These are phyloP conservation scores for Tolypocladium album DNA, from an alignment of 2,329 filamentous ascomycete species.

Conservation along the genomic window DNA sequence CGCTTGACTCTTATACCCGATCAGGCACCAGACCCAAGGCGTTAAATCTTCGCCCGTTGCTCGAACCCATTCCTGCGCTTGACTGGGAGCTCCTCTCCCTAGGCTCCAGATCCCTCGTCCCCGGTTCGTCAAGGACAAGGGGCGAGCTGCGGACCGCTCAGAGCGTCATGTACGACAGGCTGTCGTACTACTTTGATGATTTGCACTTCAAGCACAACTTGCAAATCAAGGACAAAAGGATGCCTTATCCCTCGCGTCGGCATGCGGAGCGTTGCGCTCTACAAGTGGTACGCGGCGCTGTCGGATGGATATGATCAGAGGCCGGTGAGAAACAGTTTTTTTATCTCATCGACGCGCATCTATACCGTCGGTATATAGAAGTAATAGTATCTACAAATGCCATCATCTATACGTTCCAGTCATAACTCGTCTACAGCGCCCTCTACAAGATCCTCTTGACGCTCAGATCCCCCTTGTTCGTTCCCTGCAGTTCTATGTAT, in stretches of 20 bases:
- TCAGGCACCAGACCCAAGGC: not conserved
- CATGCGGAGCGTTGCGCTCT: not conserved
- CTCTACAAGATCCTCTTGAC: slow-evolving; percentile 39
- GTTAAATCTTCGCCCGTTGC: not conserved
- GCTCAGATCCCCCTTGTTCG: slow-evolving; percentile 33
- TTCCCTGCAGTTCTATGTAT: slow-evolving; percentile 37
- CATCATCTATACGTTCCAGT: not conserved
- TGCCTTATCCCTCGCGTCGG: not conserved
- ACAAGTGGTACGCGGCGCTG: not conserved
- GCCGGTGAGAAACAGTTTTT: too few relatives aligned
- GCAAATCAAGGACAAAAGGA: not conserved
- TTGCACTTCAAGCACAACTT: not conserved
- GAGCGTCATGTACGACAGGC: not conserved
- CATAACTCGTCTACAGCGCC: not conserved
- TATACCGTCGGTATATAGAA: not conserved
- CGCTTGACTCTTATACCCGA: not conserved
- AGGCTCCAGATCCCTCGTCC: not conserved
- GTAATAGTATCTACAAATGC: not conserved
- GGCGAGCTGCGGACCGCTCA: not conserved
- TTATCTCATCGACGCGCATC: not conserved
- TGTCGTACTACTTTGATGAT: not conserved
- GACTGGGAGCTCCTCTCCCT: not conserved
- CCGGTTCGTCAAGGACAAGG: not conserved
- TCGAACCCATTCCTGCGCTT: not conserved
- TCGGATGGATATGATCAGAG: not conserved